phyloP scores from a whole-genome alignment of 2,329 filamentous ascomycete species.

The Epichloe bromicola region DNA sequence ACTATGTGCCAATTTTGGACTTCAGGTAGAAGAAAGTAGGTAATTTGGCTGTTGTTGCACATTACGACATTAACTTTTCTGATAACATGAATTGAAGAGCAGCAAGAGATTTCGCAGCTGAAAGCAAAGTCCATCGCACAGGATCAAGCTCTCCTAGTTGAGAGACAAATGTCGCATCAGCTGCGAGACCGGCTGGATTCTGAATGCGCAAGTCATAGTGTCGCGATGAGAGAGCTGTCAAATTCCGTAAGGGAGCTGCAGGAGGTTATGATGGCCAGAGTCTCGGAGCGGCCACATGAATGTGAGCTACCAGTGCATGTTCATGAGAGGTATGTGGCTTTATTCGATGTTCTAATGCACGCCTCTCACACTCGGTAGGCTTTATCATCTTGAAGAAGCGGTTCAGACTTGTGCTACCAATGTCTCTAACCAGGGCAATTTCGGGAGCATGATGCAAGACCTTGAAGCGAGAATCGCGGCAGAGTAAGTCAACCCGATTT shows the following conservation, averaged over 20 bases:
- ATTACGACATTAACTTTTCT: background rate
- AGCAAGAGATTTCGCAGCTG: constrained; percentile 13
- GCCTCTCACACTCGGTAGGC: background rate
- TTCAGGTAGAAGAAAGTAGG: constrained; percentile 14
- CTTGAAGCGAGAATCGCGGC: constrained; percentile 2
- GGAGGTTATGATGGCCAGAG: background rate
- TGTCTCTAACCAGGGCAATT: background rate
- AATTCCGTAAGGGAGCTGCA: background rate
- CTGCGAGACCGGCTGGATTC: background rate
- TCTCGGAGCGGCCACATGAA: background rate
- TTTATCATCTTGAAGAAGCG: constrained; percentile 3
- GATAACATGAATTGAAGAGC: constrained; percentile 10
- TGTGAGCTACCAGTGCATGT: background rate
- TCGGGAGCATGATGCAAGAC: background rate
- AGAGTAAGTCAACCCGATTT: constrained; percentile 1
- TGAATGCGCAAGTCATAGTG: background rate
- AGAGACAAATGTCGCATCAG: background rate
- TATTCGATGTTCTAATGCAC: background rate
- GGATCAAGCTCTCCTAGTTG: constrained; percentile 6
- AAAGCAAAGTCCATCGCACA: constrained; percentile 10
- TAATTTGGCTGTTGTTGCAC: background rate
- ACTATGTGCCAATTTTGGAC: constrained; percentile 12
- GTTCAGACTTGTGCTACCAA: background rate
- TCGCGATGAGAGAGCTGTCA: background rate
- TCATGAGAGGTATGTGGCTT: background rate